These are phyloP conservation scores for Medicago ruthenica DNA, from an alignment of 306 rosid species.

Conservation along the genomic window DNA sequence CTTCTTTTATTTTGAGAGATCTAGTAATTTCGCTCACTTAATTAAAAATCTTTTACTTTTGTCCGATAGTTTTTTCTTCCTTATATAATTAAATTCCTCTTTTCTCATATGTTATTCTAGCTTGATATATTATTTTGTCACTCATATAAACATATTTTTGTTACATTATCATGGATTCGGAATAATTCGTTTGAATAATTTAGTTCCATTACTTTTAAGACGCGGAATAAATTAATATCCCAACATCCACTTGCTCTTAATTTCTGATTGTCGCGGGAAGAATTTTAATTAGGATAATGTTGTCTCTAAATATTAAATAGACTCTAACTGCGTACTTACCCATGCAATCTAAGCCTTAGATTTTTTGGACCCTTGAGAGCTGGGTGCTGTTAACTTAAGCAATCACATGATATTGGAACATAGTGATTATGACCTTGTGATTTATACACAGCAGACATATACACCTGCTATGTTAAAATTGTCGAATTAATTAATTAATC, in stretches of 20 bases:
- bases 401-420: conserved; percentile 31
- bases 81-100: too few relatives aligned
- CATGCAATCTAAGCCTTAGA: conserved; percentile 53
- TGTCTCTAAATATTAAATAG: background rate
- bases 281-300: conserved; percentile 10
- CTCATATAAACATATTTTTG: too few relatives aligned
- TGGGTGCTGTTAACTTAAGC: conserved; percentile 32
- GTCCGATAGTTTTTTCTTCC: too few relatives aligned
- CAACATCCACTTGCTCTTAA: conserved; percentile 26
- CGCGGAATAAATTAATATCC: conserved; percentile 23
- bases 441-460: conserved; percentile 3
- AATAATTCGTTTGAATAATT: too few relatives aligned
- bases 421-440: conserved; percentile 43
- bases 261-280: conserved; percentile 24
- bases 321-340: conserved; percentile 29
- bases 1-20: too few relatives aligned
- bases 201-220: too few relatives aligned
- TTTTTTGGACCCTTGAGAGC: conserved; percentile 40
- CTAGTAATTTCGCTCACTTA: too few relatives aligned
- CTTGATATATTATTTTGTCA: too few relatives aligned
- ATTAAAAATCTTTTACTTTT: too few relatives aligned
- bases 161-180: too few relatives aligned
- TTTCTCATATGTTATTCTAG: too few relatives aligned
- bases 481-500: conserved; percentile 19
- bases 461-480: conserved; percentile 15